phyloP scores from a whole-genome alignment of 2,329 filamentous ascomycete genomes.

The Rhytidhysteron rufulum region DNA sequence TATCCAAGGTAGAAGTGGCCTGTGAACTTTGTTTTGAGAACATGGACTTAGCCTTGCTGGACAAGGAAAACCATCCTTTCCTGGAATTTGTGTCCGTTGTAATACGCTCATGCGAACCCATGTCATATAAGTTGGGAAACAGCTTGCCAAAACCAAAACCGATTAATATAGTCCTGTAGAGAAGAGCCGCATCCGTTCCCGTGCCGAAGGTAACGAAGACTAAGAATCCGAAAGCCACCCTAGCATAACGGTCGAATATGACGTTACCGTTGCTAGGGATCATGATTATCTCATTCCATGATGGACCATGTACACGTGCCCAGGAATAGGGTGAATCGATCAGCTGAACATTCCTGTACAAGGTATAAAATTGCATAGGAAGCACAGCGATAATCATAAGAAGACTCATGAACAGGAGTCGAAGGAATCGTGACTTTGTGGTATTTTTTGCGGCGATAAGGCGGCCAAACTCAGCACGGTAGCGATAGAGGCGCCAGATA shows the following conservation, averaged over 20 bases:
- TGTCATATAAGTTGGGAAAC: conserved; percentile 24
- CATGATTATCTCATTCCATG: conserved; percentile 49
- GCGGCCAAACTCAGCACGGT: conserved; percentile 55
- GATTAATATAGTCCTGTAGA: conserved; percentile 24
- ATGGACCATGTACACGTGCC: conserved; percentile 47
- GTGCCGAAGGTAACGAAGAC: conserved; percentile 64
- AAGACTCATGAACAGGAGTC: conserved; percentile 57
- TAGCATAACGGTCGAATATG: conserved; percentile 56
- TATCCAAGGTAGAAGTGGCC: too few species aligned
- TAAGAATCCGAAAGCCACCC: conserved; percentile 51
- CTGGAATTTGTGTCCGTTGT: not conserved
- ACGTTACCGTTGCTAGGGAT: conserved; percentile 44
- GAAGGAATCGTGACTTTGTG: conserved; percentile 58
- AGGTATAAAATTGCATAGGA: conserved; percentile 50
- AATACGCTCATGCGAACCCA: not conserved
- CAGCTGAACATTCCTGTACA: conserved; percentile 29
- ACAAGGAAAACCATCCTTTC: not conserved
- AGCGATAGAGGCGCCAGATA: conserved; percentile 56
- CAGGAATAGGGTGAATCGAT: conserved; percentile 49
- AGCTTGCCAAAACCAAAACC: conserved; percentile 23
- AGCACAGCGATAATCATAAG: conserved; percentile 49
- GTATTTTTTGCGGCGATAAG: conserved; percentile 53
- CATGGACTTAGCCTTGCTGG: not conserved
- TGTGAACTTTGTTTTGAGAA: too few species aligned
- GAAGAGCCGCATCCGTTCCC: conserved; percentile 53